Percentiles rank a stretch among this genome's conserved stretches.
Conservation (phyloP, 805 yeast species). For the Candida ponderosae region DNA sequence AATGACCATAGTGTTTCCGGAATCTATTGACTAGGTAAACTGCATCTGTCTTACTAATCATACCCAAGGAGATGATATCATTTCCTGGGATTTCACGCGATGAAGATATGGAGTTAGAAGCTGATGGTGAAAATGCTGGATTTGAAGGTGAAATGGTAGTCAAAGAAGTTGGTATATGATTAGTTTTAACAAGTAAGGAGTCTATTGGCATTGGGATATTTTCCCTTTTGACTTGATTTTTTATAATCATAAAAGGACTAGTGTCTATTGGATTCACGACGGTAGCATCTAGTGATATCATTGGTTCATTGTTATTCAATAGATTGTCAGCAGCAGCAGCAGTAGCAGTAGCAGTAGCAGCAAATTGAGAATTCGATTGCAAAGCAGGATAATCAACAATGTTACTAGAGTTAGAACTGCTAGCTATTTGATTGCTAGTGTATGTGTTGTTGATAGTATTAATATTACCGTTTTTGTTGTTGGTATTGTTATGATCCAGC, state of each 20-base stretch:
- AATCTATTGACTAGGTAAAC: constrained; percentile 46
- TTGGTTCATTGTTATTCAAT: too few species aligned
- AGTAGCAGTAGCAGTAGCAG: too few species aligned
- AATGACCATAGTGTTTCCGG: constrained; percentile 61
- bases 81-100: constrained; percentile 9
- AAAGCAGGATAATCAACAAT: too few species aligned
- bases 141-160: constrained; percentile 5
- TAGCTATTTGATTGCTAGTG: too few species aligned
- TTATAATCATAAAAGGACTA: not conserved
- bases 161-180: constrained; percentile 20
- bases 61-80: constrained; percentile 44
- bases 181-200: constrained; percentile 5
- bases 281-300: not conserved
- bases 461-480: too few species aligned
- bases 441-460: too few species aligned
- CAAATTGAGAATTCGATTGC: too few species aligned
- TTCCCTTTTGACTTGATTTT: not conserved
- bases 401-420: too few species aligned
- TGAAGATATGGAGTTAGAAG: constrained; percentile 23
- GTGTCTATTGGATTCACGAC: too few species aligned
- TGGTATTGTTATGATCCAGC: too few species aligned
- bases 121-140: constrained; percentile 28
- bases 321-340: too few species aligned
- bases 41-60: constrained; percentile 42
- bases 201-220: not conserved